These are phyloP conservation scores for Papilionanthe hybrid DNA, from an alignment of 116 monocot genomes.

Conservation along the genomic window DNA sequence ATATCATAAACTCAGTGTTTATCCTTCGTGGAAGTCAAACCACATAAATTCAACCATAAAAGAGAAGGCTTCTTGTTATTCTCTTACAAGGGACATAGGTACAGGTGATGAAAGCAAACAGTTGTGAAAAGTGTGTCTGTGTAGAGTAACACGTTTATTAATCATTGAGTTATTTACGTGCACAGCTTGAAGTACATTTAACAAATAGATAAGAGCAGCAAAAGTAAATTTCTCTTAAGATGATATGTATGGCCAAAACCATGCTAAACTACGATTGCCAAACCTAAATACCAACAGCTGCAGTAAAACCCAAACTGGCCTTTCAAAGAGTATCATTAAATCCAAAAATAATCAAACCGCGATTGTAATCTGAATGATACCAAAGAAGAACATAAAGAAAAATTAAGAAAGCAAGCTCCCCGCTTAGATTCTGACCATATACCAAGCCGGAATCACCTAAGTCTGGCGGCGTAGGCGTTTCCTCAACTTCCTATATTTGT, in stretches of 20 bases:
- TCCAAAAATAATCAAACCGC: not conserved
- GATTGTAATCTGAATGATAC: not conserved
- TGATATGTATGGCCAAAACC: not conserved
- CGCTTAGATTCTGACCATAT: not conserved
- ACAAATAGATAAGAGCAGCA: not conserved
- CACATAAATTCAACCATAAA: not conserved
- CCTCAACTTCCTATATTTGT: conserved; percentile 43
- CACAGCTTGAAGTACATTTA: not conserved
- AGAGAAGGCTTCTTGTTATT: not conserved
- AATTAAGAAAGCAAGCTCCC: not conserved
- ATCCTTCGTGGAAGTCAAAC: not conserved
- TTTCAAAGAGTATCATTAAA: not conserved
- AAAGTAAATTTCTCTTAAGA: not conserved
- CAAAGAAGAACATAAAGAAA: not conserved
- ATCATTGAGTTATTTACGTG: not conserved
- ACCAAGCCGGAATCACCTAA: not conserved
- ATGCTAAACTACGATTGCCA: not conserved
- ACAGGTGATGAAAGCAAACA: not conserved
- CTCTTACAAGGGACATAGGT: not conserved
- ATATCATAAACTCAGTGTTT: not conserved
- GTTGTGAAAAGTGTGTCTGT: not conserved
- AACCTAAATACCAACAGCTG: not conserved
- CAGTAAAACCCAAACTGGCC: not conserved
- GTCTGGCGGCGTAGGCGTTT: conserved; percentile 40
- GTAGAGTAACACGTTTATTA: not conserved